phyloP scores from a whole-genome alignment of 176 grass and related monocot genomes.

The Alloteropsis semialata region DNA sequence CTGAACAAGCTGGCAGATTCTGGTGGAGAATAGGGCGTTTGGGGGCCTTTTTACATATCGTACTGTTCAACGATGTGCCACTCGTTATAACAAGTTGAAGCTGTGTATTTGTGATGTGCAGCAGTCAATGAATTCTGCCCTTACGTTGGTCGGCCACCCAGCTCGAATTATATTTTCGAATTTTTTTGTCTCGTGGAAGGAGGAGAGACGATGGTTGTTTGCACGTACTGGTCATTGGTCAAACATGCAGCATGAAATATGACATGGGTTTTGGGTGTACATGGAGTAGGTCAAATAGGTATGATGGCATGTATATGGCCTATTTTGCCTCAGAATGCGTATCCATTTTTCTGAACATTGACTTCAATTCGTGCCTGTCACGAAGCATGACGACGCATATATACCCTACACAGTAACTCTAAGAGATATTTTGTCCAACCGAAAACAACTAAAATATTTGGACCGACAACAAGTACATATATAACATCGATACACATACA shows the following conservation, averaged over 20 bases:
- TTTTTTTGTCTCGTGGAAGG: conserved; percentile 6
- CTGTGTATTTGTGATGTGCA: neutral
- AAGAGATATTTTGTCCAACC: neutral
- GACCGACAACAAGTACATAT: too few species aligned
- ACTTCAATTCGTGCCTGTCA: neutral
- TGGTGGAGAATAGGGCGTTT: neutral
- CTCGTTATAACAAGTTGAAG: neutral
- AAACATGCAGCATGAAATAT: conserved; percentile 48
- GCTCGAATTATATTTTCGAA: neutral
- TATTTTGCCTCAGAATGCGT: neutral
- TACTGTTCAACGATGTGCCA: conserved; percentile 24
- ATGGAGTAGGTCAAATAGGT: conserved; percentile 37
- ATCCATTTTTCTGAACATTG: neutral
- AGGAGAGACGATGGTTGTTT: neutral
- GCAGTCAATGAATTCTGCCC: conserved; percentile 14
- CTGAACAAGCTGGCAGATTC: too few species aligned
- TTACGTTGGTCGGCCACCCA: conserved; percentile 6
- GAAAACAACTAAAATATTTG: neutral
- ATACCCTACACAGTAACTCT: neutral
- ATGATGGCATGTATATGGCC: neutral
- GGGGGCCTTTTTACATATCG: neutral
- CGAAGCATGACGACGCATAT: neutral
- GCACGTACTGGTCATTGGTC: too few species aligned
- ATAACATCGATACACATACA: neutral
- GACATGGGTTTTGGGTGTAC: conserved; percentile 22